These are phyloP conservation scores for Cylindrotheca fusiformis DNA, from an alignment of 108 stramenopile species.

Conservation along the genomic window DNA sequence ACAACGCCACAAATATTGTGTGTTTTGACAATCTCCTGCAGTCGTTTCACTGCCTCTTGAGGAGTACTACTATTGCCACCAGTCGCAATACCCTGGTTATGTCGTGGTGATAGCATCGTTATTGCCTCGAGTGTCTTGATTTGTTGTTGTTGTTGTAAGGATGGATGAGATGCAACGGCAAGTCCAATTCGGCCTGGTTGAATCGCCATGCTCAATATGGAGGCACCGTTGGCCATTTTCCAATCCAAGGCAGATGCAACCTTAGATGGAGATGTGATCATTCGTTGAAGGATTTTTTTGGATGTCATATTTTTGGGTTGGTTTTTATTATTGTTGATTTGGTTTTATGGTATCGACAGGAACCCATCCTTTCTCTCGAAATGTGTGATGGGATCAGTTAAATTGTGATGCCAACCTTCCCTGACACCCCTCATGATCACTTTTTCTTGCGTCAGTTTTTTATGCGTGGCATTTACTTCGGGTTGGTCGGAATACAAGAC, in stretches of 20 bases:
- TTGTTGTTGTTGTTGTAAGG: background rate
- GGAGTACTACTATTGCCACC: background rate
- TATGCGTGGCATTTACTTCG: too few species aligned
- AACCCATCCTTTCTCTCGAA: too few species aligned
- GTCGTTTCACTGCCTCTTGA: background rate
- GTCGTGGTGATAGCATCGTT: background rate
- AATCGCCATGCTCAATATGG: slow-evolving; percentile 17
- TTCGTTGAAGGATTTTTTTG: background rate
- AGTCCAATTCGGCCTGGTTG: slow-evolving; percentile 19
- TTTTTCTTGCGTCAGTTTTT: too few species aligned
- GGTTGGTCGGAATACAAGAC: too few species aligned
- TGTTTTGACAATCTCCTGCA: slow-evolving; percentile 11
- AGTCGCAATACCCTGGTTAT: background rate
- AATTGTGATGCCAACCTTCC: too few species aligned
- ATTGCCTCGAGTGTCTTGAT: background rate
- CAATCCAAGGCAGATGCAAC: slow-evolving; percentile 16
- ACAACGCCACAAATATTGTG: slow-evolving; percentile 36
- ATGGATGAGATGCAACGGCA: slow-evolving; percentile 19
- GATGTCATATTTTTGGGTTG: background rate
- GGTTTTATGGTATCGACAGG: too few species aligned
- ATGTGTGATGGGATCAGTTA: too few species aligned
- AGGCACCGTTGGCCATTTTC: slow-evolving; percentile 1
- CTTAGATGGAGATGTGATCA: slow-evolving; percentile 17
- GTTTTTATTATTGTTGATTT: background rate
- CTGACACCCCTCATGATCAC: too few species aligned